phyloP scores from a whole-genome alignment of 2,329 filamentous ascomycete species.

The Paraconiothyrium sp. region DNA sequence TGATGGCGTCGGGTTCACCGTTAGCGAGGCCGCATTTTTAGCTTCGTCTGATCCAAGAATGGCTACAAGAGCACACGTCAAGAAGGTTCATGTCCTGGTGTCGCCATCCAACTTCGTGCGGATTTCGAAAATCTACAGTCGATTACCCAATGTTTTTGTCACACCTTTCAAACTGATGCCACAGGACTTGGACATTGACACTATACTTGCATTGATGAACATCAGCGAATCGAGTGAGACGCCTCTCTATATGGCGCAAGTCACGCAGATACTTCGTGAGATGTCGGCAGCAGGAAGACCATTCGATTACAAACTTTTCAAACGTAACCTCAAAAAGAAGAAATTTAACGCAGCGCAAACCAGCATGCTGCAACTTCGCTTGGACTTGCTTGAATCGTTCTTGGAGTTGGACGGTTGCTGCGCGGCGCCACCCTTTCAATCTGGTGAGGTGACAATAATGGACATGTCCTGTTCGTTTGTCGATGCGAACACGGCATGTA shows the following conservation, averaged over 20 bases:
- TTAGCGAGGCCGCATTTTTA: slow-evolving; percentile 68
- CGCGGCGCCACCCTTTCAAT: slow-evolving; percentile 33
- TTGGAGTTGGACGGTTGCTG: slow-evolving; percentile 52
- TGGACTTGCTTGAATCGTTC: slow-evolving; percentile 72
- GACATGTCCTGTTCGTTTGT: slow-evolving; percentile 79
- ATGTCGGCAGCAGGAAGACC: slow-evolving; percentile 61
- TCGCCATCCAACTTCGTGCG: slow-evolving; percentile 36
- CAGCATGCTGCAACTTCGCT: slow-evolving; percentile 65
- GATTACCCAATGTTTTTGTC: slow-evolving; percentile 55
- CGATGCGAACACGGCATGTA: slow-evolving; percentile 71
- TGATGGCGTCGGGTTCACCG: slow-evolving; percentile 56
- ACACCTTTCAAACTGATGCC: slow-evolving; percentile 58
- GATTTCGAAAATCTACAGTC: slow-evolving; percentile 32
- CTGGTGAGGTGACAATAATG: slow-evolving; percentile 69
- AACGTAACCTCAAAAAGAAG: slow-evolving; percentile 22
- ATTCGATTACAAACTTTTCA: slow-evolving; percentile 60
- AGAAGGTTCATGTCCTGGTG: slow-evolving; percentile 31
- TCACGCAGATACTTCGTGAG: slow-evolving; percentile 62
- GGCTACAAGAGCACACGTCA: slow-evolving; percentile 20
- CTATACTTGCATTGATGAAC: slow-evolving; percentile 66
- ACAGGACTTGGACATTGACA: slow-evolving; percentile 60
- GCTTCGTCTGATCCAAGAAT: slow-evolving; percentile 40
- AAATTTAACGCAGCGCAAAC: slow-evolving; percentile 54
- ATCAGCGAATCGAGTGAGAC: slow-evolving; percentile 51
- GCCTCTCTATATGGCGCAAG: slow-evolving; percentile 65